Evolutionary conservation across 306 rosid species (phyloP), one percentile per base, ranked within the genome.

Genomic region (Nissolia schottii): DNA sequence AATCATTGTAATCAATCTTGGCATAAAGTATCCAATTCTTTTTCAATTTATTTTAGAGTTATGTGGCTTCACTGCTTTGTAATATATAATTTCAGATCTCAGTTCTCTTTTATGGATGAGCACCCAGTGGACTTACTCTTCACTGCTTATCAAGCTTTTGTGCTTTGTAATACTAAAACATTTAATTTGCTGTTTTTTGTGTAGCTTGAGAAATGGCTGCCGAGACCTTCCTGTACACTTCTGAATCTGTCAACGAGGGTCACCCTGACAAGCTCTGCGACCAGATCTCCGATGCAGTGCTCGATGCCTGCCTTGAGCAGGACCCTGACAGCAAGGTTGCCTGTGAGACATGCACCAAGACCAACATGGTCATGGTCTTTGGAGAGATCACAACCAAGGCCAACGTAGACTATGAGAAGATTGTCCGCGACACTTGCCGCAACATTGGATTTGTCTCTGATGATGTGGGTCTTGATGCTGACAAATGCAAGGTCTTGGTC

Each of bases 281-380:
- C 78, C 99, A 95, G 96, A 84, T 95, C 88, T 95, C 99, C 5
- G 99, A 95, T 77, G 99, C 99, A 0, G 99, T 95, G 75, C 99
- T 95, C 0, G 99, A 95, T 41, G 99, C 99, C 14, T 95, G 99
- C 88, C 99, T 95, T 55, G 87, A 79, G 43, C 92, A 95, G 80
- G 99, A 95, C 79, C 93, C 99, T 19, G 99, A 95, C 84, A 95
- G 99, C 83, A 95, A 95, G 93, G 99, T 95, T 76, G 99, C 99
- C 22, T 95, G 99, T 64, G 99, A 95, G 87, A 91, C 99, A 57
- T 91, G 97, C 89, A 86, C 94, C 90, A 95, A 95, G 85, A 95
- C 99, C 29, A 91, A 95, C 88, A 85, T 95, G 99, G 99, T 95
- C 68, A 95, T 95, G 99, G 96, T 95, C 37, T 95, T 95, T 29